These are phyloP conservation scores for Neurospora sp. DNA, from an alignment of 495 filamentous ascomycete genomes.

Conservation along the genomic window DNA sequence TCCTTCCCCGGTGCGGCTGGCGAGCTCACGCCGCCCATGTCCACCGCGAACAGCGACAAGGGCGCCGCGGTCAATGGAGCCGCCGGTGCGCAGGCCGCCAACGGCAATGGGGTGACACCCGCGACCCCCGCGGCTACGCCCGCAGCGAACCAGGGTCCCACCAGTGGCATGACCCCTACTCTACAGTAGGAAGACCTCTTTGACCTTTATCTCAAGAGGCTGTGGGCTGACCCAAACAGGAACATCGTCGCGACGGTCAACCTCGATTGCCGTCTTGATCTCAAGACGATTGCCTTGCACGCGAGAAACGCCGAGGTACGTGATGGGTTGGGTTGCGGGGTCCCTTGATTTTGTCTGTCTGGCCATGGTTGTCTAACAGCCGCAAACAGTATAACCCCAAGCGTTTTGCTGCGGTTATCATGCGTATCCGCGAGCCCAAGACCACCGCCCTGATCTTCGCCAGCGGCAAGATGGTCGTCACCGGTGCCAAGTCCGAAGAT, in stretches of 20 bases:
- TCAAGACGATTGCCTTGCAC: conserved; percentile 98
- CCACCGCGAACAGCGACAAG: conserved; percentile 41
- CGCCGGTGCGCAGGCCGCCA: conserved; percentile 44
- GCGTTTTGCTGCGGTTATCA: conserved; percentile 99
- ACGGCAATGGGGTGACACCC: conserved; percentile 82
- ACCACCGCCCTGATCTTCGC: conserved; percentile 97
- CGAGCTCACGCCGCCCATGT: conserved; percentile 67
- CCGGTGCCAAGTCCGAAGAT: conserved; percentile 96
- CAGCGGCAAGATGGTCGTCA: conserved; percentile 99
- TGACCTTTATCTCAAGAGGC: background rate
- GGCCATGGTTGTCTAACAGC: conserved; percentile 23
- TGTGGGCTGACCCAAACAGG: conserved; percentile 62
- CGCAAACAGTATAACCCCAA: conserved; percentile 37
- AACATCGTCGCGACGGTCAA: conserved; percentile 99
- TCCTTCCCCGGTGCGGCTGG: conserved; percentile 78
- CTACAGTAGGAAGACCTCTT: too few species aligned
- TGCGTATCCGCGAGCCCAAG: conserved; percentile 99
- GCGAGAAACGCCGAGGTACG: conserved; percentile 82
- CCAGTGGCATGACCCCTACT: too few species aligned
- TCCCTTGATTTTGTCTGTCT: conserved; percentile 28
- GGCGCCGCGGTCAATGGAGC: conserved; percentile 42
- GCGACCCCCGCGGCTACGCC: conserved; percentile 93
- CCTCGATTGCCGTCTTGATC: conserved; percentile 91
- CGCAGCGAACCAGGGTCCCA: conserved; percentile 55
- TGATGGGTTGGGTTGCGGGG: conserved; percentile 10